These are phyloP conservation scores for Solanum arcanum DNA, from an alignment of 257 asterid genomes.

Conservation along the genomic window DNA sequence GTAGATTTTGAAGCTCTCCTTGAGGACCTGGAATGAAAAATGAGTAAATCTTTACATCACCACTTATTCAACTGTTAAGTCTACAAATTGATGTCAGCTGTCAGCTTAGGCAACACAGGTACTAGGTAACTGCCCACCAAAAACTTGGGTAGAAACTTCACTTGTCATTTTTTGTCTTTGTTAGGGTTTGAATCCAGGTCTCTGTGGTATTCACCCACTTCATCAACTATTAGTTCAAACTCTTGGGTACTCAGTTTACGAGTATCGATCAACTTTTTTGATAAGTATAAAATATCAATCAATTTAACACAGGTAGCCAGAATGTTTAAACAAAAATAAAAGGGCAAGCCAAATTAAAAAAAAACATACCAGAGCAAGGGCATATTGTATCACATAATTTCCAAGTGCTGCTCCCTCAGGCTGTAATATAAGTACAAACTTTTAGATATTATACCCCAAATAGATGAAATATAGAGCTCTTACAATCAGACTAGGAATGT, in stretches of 20 bases:
- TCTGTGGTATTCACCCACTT: not conserved
- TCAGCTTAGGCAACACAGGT: not conserved
- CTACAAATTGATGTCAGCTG: not conserved
- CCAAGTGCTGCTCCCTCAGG: conserved; percentile 94
- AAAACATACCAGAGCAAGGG: conserved; percentile 75
- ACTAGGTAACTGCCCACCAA: not conserved
- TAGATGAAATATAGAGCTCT: not conserved
- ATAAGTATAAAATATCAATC: not conserved
- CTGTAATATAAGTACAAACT: conserved; percentile 27
- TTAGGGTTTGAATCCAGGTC: not conserved
- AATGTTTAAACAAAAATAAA: not conserved
- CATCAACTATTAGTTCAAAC: not conserved
- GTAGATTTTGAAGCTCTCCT: conserved; percentile 95
- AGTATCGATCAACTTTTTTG: not conserved
- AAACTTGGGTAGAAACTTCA: not conserved
- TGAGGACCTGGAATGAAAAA: conserved; percentile 62
- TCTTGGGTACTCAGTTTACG: not conserved
- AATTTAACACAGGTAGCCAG: not conserved
- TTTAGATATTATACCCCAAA: not conserved
- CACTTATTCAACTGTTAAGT: not conserved
- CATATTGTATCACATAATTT: conserved; percentile 82
- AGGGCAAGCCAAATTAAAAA: not conserved
- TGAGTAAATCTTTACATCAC: not conserved
- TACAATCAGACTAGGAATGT: not conserved
- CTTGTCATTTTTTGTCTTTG: not conserved